Percentiles rank a stretch among this genome's conserved stretches.
phyloP scores from a whole-genome alignment of 2,329 filamentous ascomycete species.

The Aspergillus sojae region DNA sequence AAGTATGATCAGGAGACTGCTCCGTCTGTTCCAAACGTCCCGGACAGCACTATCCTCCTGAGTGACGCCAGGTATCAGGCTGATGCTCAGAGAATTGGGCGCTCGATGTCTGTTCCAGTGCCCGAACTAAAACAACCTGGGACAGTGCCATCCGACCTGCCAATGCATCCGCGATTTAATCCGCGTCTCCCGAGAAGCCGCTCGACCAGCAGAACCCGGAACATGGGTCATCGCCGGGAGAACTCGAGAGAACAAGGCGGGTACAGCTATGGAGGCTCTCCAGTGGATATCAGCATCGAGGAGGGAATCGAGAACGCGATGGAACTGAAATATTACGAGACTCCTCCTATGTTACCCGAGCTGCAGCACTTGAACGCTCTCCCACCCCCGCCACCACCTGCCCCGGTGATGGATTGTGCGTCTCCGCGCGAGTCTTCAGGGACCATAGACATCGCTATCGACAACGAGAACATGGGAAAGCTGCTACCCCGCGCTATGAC shows the following conservation, averaged over 20 bases:
- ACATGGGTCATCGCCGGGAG: constrained; percentile 34
- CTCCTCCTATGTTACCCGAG: constrained; percentile 60
- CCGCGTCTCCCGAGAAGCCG: constrained; percentile 43
- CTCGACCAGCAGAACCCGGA: constrained; percentile 43
- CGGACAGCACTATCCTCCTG: constrained; percentile 49
- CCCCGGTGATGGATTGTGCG: constrained; percentile 20
- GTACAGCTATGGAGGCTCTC: constrained; percentile 33
- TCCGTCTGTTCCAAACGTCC: constrained; percentile 60
- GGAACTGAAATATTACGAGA: constrained; percentile 22
- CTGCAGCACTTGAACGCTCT: constrained; percentile 64
- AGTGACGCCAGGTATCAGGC: constrained; percentile 41
- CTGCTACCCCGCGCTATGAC: constrained; percentile 41
- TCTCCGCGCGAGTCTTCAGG: constrained; percentile 41
- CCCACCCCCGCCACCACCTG: constrained; percentile 52
- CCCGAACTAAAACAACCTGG: constrained; percentile 29
- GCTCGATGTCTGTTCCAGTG: constrained; percentile 45
- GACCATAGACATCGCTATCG: constrained; percentile 45
- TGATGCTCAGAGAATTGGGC: constrained; percentile 38
- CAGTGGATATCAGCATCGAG: constrained; percentile 56
- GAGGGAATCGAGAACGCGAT: constrained; percentile 51
- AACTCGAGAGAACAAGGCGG: constrained; percentile 29
- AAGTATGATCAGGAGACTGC: constrained; percentile 60
- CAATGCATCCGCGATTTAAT: constrained; percentile 45
- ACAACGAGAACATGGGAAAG: constrained; percentile 40
- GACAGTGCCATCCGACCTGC: constrained; percentile 35